Percentiles rank a stretch among this genome's conserved stretches.
phyloP scores from a whole-genome alignment of 768 basidiomycete species.

The Clitopilus passeckerianus region DNA sequence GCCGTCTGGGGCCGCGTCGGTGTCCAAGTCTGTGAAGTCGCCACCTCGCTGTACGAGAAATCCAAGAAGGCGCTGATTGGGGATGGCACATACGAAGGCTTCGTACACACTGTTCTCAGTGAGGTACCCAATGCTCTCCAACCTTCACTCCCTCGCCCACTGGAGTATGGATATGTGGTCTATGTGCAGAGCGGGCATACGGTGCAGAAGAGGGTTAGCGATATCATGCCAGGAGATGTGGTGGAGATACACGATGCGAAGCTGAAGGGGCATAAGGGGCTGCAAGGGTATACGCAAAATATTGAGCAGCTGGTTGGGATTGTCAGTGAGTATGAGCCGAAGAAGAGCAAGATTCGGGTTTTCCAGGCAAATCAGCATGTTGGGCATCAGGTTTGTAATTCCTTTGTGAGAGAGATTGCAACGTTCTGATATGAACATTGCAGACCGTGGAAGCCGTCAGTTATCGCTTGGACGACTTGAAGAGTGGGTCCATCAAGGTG shows the following conservation, averaged over 20 bases:
- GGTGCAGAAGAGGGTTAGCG: slow-evolving; percentile 70
- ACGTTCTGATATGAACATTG: neutral
- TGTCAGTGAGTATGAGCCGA: slow-evolving; percentile 76
- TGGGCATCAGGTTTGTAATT: slow-evolving; percentile 64
- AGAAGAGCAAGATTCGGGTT: slow-evolving; percentile 82
- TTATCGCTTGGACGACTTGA: slow-evolving; percentile 86
- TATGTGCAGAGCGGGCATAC: slow-evolving; percentile 64
- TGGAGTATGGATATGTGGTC: slow-evolving; percentile 63
- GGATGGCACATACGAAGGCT: slow-evolving; percentile 81
- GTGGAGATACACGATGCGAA: slow-evolving; percentile 70
- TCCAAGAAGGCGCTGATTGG: slow-evolving; percentile 78
- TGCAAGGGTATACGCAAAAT: slow-evolving; percentile 66
- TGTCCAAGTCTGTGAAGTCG: slow-evolving; percentile 66
- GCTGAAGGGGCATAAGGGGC: slow-evolving; percentile 73
- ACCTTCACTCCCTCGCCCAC: slow-evolving; percentile 21
- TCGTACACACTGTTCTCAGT: slow-evolving; percentile 60
- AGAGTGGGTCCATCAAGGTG: slow-evolving; percentile 80
- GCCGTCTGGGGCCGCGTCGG: slow-evolving; percentile 72
- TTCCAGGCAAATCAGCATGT: slow-evolving; percentile 87
- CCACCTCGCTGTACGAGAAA: slow-evolving; percentile 62
- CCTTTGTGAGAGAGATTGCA: slow-evolving; percentile 7
- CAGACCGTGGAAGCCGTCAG: slow-evolving; percentile 71
- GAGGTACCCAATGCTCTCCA: slow-evolving; percentile 60
- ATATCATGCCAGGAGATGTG: slow-evolving; percentile 86
- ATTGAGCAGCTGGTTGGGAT: slow-evolving; percentile 66